A percentile compares a stretch with the other conserved stretches of the same genome.
Conservation (phyloP, 352 stramenopile species). For the Globisporangium emineosum region DNA sequence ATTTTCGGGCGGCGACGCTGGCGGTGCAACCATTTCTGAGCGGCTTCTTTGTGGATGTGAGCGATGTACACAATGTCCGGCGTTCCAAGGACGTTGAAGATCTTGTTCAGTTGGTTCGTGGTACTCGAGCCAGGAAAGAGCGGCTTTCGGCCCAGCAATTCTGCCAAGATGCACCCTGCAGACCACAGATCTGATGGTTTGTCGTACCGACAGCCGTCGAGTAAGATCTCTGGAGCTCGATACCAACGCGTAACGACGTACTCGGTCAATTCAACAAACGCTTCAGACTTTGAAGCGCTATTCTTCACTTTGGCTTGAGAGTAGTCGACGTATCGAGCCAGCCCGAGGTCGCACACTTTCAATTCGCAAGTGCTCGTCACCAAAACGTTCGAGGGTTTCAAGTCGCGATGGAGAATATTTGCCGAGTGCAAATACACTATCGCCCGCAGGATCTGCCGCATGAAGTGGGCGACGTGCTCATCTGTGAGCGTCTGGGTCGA, state of each 20-base stretch:
- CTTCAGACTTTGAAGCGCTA: slow-evolving; percentile 10
- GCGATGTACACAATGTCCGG: slow-evolving; percentile 68
- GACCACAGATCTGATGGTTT: slow-evolving; percentile 82
- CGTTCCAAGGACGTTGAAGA: slow-evolving; percentile 91
- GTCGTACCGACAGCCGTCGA: slow-evolving; percentile 82
- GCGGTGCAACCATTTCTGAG: slow-evolving; percentile 67
- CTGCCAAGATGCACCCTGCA: slow-evolving; percentile 94
- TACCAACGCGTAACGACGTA: slow-evolving; percentile 91
- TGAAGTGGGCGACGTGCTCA: slow-evolving; percentile 93
- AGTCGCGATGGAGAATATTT: slow-evolving; percentile 95
- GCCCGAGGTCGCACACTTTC: slow-evolving; percentile 95
- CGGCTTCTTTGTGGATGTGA: slow-evolving; percentile 65
- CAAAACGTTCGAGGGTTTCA: slow-evolving; percentile 96
- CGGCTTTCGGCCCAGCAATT: slow-evolving; percentile 92
- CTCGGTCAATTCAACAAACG: slow-evolving; percentile 85
- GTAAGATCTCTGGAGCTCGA: slow-evolving; percentile 92
- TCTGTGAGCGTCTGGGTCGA: slow-evolving; percentile 89
- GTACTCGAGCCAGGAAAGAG: slow-evolving; percentile 96
- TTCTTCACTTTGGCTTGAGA: slow-evolving; percentile 46
- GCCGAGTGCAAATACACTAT: slow-evolving; percentile 97
- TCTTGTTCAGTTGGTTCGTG: slow-evolving; percentile 96
- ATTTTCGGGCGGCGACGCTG: slow-evolving; percentile 55
- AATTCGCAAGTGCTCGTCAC: slow-evolving; percentile 96
- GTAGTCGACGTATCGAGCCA: slow-evolving; percentile 82
- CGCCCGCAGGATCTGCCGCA: slow-evolving; percentile 95